Evolutionary conservation across 2,329 filamentous ascomycete species (phyloP).

Genomic region (Coniella vitis): DNA sequence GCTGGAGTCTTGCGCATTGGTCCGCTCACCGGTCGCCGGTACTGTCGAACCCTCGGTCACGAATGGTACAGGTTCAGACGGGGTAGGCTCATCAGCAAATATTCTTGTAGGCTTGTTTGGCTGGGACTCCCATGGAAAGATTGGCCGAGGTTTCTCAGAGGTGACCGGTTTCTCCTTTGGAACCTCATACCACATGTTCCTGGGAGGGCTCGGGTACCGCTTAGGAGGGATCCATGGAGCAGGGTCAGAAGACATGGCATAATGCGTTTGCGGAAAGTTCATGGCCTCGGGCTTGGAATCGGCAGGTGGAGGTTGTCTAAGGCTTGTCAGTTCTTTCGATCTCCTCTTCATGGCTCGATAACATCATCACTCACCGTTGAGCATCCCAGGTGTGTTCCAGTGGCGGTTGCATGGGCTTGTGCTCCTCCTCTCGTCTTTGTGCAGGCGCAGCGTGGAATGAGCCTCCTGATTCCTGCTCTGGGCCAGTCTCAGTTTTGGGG

Average conservation of each 20-base stretch:
- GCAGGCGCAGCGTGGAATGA: conserved; percentile 28
- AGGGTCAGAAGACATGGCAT: conserved; percentile 74
- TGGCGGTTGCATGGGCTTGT: conserved; percentile 28
- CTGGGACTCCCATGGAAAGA: conserved; percentile 87
- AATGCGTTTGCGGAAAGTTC: conserved; percentile 72
- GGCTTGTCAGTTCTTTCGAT: conserved; percentile 11
- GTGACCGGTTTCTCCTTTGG: conserved; percentile 55
- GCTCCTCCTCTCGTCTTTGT: conserved; percentile 28
- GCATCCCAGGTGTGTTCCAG: conserved; percentile 42
- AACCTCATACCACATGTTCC: conserved; percentile 82
- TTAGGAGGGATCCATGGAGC: conserved; percentile 70
- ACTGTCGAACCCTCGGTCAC: conserved; percentile 23
- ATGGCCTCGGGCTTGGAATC: conserved; percentile 76
- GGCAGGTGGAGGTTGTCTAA: conserved; percentile 54
- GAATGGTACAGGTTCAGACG: conserved; percentile 23
- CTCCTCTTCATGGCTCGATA: conserved; percentile 7
- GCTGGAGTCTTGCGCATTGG: conserved; percentile 12
- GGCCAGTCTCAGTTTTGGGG: conserved; percentile 41
- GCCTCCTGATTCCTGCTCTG: conserved; percentile 31
- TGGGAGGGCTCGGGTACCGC: conserved; percentile 75
- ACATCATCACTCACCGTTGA: conserved; percentile 36
- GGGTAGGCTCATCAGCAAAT: conserved; percentile 49
- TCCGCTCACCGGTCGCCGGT: conserved; percentile 22
- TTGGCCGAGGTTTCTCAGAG: conserved; percentile 53
- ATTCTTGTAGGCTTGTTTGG: conserved; percentile 57